Base-by-base conservation (phyloP, 2,329 filamentous ascomycete genomes). In the Pseudocercospora musae region DNA sequence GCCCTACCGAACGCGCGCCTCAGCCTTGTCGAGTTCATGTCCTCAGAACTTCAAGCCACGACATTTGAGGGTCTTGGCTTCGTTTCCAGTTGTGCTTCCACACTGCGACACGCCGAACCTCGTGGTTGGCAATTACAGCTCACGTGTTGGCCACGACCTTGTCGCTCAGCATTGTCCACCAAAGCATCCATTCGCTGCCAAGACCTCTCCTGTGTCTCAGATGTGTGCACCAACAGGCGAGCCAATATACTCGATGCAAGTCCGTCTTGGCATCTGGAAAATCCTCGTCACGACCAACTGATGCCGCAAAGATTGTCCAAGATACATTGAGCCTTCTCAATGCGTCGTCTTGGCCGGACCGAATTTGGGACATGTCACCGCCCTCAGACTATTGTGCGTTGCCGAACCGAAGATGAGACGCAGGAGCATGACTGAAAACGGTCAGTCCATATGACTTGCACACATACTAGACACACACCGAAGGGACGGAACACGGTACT, bases 391-490 rank as follows among this genome's bases (percentile, higher is more conserved):
- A 31, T 23, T 37, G n/a, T 44, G 60, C 48, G 27, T 56, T 59
- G 20, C 60, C 56, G 60, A 62, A 58, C 48, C 60, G 60, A 53
- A 40, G 29, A 11, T 52, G 49, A 59, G 49, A 57, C 60, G 59
- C 13, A 27, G 11, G 15, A 37, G 23, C 18, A 13, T 9, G 21
- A 33, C 50, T 54, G 31, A 23, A 54, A 54, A 54, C 50, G 8
- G 52, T 44, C 23, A 48, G 33, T 13, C 33, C 57, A 57, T 20
- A 50, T 57, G 50, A 58, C 61, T 56, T 53, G 44, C 61, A 53
- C 50, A 49, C 61, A 60, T 78, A 77, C 50, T 72, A 72, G 62
- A 78, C 77, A 20, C 70, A 74, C 4, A 77, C 54, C 20, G 29
- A 44, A 54, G 27, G 15, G 11, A 8, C 58, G 48, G 31, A 33